These are phyloP conservation scores for Penicillium taxi DNA, from an alignment of 495 filamentous ascomycete species.

Conservation along the genomic window DNA sequence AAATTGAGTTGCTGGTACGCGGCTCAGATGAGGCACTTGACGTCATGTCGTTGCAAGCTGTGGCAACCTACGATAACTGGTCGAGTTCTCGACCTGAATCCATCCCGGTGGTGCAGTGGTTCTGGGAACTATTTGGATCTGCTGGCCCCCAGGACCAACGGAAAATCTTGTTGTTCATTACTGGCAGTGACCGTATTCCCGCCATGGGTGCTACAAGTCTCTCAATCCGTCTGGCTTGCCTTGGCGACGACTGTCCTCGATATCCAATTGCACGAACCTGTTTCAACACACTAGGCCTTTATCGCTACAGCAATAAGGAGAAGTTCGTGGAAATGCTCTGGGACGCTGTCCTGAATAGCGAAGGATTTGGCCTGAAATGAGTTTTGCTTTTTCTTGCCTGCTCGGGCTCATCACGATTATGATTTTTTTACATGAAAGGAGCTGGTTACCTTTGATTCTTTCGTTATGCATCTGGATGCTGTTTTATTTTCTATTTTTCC, in stretches of 20 bases:
- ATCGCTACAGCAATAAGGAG: constrained; percentile 56
- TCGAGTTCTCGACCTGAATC: constrained; percentile 37
- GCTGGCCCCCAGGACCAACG: constrained; percentile 62
- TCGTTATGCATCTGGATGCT: no score
- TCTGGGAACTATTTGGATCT: constrained; percentile 73
- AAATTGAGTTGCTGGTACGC: constrained; percentile 83
- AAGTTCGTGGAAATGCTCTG: constrained; percentile 68
- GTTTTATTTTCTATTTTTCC: no score
- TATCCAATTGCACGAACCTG: constrained; percentile 87
- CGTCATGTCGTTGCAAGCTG: constrained; percentile 64
- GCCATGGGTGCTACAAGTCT: constrained; percentile 84
- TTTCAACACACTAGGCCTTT: constrained; percentile 78
- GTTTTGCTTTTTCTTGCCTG: constrained; percentile 5
- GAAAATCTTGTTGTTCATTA: constrained; percentile 77
- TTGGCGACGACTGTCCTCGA: constrained; percentile 64
- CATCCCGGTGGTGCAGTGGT: constrained; percentile 70
- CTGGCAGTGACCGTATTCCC: constrained; percentile 87
- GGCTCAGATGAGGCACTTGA: constrained; percentile 84
- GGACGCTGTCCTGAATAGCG: constrained; percentile 81
- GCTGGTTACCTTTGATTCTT: no score
- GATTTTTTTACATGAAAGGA: not conserved
- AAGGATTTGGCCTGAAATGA: constrained; percentile 89
- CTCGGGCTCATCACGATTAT: constrained; percentile 1
- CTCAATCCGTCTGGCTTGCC: constrained; percentile 62
- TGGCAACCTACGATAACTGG: constrained; percentile 83